Percentiles rank a stretch among this genome's conserved stretches.
These are phyloP conservation scores for Inonotus obliquus DNA, from an alignment of 1,284 basidiomycete genomes.

Conservation along the genomic window DNA sequence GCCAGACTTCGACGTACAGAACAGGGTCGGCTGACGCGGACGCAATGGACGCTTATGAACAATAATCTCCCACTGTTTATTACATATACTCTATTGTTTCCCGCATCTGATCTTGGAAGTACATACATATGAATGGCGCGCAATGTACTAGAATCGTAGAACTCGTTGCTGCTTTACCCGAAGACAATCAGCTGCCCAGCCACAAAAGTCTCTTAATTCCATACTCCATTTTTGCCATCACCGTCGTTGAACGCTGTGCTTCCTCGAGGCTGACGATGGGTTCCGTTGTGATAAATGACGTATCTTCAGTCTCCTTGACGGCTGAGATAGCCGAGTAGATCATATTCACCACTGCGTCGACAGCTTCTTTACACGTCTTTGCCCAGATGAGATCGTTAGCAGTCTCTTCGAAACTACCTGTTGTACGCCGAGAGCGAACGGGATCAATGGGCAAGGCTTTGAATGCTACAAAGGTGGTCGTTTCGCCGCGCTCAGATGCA, in stretches of 20 bases:
- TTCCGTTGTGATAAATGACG: conserved; percentile 53
- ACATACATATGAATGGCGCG: neutral
- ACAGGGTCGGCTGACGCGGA: conserved; percentile 3
- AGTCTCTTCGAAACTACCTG: conserved; percentile 49
- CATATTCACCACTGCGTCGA: conserved; percentile 66
- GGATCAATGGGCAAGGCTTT: conserved; percentile 71
- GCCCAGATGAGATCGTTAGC: conserved; percentile 59
- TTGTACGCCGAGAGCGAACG: conserved; percentile 47
- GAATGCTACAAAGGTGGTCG: conserved; percentile 61
- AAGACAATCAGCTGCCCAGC: conserved; percentile 56
- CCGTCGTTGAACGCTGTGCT: conserved; percentile 74
- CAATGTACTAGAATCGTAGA: conserved; percentile 5
- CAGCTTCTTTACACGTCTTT: conserved; percentile 71
- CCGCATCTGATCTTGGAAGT: neutral
- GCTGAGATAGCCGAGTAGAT: conserved; percentile 48
- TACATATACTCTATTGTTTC: conserved; percentile 3
- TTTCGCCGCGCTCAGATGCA: conserved; percentile 29
- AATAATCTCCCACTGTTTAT: conserved; percentile 1
- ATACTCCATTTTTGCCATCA: conserved; percentile 89
- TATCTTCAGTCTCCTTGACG: conserved; percentile 50
- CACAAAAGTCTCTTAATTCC: conserved; percentile 84
- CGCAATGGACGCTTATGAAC: conserved; percentile 7
- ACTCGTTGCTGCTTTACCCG: neutral
- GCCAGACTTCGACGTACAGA: neutral
- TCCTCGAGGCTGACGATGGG: conserved; percentile 82